Conservation (phyloP, 768 basidiomycete genomes). For the Phlegmacium glaucopus region DNA sequence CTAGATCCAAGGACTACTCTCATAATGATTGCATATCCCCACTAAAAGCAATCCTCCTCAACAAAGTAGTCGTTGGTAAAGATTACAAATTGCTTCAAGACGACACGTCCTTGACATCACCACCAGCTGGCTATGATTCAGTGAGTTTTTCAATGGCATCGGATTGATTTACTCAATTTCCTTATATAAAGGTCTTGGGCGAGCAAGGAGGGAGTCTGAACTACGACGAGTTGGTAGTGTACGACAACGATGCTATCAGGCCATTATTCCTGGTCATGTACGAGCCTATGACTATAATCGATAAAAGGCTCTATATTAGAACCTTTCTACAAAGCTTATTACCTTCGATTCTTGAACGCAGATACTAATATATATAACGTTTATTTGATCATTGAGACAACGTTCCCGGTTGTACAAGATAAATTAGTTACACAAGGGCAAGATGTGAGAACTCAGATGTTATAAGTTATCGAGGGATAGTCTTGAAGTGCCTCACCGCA, state of each 20-base stretch:
- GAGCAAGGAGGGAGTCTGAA: conserved; percentile 66
- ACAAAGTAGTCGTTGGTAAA: conserved; percentile 71
- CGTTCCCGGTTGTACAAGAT: not conserved
- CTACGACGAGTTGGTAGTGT: conserved; percentile 71
- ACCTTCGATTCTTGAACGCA: not conserved
- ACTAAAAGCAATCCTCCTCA: conserved; percentile 63
- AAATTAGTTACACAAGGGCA: not conserved
- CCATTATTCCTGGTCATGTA: conserved; percentile 73
- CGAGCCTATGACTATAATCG: conserved; percentile 30
- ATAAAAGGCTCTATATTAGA: not conserved
- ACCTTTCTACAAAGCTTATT: not conserved
- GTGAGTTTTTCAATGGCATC: conserved; percentile 34
- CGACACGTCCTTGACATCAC: conserved; percentile 48
- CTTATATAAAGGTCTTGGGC: conserved; percentile 54
- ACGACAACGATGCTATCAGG: conserved; percentile 66
- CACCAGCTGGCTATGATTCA: conserved; percentile 65
- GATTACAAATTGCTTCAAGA: conserved; percentile 65
- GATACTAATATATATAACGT: not conserved
- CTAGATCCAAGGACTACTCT: conserved; percentile 68
- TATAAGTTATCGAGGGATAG: not conserved
- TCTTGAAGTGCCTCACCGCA: conserved; percentile 5
- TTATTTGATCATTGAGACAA: not conserved
- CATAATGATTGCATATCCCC: conserved; percentile 51
- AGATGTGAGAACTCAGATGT: not conserved
- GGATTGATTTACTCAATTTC: not conserved